Evolutionary conservation across 805 yeast genomes (phyloP).

Genomic region (Schizosaccharomyces octosporus): DNA sequence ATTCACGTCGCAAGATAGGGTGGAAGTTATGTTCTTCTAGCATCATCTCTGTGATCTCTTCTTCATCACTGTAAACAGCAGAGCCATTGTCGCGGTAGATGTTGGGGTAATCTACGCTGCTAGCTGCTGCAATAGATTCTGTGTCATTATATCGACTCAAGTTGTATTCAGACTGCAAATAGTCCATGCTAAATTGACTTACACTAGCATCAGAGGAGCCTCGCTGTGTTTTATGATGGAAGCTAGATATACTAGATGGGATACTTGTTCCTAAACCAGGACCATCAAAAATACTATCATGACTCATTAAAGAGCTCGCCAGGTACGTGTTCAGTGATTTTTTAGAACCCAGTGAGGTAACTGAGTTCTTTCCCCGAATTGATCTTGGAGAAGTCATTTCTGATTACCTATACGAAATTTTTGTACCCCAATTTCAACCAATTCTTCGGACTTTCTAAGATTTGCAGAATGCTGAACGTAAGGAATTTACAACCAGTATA

Average conservation of each 20-base stretch:
- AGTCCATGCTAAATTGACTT: neutral
- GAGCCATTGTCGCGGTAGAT: neutral
- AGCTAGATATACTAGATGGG: conserved; percentile 10
- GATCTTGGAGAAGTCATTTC: neutral
- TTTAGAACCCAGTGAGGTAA: neutral
- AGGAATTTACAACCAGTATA: neutral
- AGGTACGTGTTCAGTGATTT: neutral
- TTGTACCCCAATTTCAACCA: neutral
- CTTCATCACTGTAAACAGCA: conserved; percentile 4
- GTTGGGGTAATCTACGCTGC: neutral
- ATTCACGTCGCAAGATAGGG: neutral
- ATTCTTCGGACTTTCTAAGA: neutral
- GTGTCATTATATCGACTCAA: neutral
- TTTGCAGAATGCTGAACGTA: neutral
- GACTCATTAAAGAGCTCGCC: conserved; percentile 6
- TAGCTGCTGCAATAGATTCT: neutral
- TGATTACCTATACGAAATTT: neutral
- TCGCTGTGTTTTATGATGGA: conserved; percentile 6
- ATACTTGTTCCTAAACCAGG: conserved; percentile 10
- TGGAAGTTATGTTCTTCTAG: neutral
- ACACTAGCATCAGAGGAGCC: neutral
- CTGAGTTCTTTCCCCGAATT: neutral
- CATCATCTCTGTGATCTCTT: conserved; percentile 3
- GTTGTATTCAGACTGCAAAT: neutral
- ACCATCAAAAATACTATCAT: conserved; percentile 10